Evolutionary conservation across 1,139 yeast species (phyloP).

Genomic region (Trichomonascaceae sp.): DNA sequence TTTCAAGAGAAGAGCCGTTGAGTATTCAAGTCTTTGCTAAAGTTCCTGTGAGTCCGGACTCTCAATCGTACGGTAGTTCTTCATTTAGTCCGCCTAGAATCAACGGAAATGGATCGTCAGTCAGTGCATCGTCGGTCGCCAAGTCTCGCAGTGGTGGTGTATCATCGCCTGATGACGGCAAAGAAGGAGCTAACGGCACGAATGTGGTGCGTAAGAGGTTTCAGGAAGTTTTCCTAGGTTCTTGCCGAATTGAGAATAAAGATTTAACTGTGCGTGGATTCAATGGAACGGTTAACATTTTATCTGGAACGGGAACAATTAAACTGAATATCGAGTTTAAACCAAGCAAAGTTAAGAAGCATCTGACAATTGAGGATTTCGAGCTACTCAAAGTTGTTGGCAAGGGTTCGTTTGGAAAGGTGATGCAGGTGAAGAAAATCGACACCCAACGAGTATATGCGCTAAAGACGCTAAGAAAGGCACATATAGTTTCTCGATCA

Average conservation of each 20-base stretch:
- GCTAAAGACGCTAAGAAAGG: slow-evolving; percentile 83
- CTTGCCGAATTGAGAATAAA: slow-evolving; percentile 25
- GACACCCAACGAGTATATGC: slow-evolving; percentile 95
- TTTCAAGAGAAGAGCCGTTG: slow-evolving; percentile 55
- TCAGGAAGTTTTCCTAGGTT: slow-evolving; percentile 39
- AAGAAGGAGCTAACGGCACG: neutral
- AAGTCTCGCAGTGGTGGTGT: neutral
- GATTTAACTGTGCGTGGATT: slow-evolving; percentile 20
- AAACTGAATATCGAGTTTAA: slow-evolving; percentile 73
- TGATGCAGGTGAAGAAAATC: slow-evolving; percentile 94
- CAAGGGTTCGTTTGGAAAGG: slow-evolving; percentile 96
- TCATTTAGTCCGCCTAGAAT: slow-evolving; percentile 16
- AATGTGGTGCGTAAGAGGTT: slow-evolving; percentile 13
- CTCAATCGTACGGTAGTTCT: slow-evolving; percentile 10
- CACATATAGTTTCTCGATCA: slow-evolving; percentile 86
- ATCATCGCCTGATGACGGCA: slow-evolving; percentile 2
- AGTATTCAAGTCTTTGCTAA: slow-evolving; percentile 71
- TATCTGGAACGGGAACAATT: slow-evolving; percentile 36
- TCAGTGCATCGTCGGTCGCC: slow-evolving; percentile 3
- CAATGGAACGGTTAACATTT: slow-evolving; percentile 29
- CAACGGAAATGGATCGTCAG: slow-evolving; percentile 5
- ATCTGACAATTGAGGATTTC: slow-evolving; percentile 82
- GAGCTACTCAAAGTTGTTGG: slow-evolving; percentile 92
- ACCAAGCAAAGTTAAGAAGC: slow-evolving; percentile 56
- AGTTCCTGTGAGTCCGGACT: slow-evolving; percentile 41